phyloP scores from a whole-genome alignment of 2,329 filamentous ascomycete genomes.

The Microsporum audouinii region DNA sequence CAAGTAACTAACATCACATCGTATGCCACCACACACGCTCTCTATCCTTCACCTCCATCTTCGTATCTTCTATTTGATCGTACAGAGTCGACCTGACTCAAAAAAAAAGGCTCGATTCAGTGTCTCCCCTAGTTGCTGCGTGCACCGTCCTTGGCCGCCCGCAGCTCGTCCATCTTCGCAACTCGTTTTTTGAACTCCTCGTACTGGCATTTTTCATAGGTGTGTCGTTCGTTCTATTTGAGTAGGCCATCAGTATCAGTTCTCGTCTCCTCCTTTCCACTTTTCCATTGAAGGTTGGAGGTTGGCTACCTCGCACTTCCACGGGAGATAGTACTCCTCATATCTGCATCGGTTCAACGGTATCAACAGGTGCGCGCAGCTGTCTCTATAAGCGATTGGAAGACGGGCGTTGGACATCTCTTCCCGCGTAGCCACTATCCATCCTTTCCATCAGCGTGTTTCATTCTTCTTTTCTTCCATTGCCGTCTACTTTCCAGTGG shows the following conservation, averaged over 20 bases:
- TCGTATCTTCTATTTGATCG: neutral
- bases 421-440: conserved; percentile 57
- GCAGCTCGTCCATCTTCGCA: conserved; percentile 94
- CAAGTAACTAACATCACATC: too few species aligned
- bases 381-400: conserved; percentile 84
- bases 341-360: conserved; percentile 89
- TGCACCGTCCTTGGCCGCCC: conserved; percentile 69
- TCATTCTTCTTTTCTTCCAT: neutral
- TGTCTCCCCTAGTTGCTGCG: conserved; percentile 58
- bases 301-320: conserved; percentile 78
- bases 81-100: neutral
- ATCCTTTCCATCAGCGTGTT: neutral
- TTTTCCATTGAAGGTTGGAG: neutral
- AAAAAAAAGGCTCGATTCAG: neutral
- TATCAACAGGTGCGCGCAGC: conserved; percentile 87
- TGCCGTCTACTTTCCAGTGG: neutral
- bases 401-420: conserved; percentile 88
- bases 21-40: too few species aligned
- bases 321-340: conserved; percentile 86
- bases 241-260: conserved; percentile 5
- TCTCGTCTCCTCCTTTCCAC: neutral
- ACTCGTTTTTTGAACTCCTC: conserved; percentile 97
- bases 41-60: neutral
- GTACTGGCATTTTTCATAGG: conserved; percentile 99
- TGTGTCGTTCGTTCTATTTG: conserved; percentile 78